These are phyloP conservation scores for Tuber magnatum DNA, from an alignment of 495 filamentous ascomycete genomes.

Conservation along the genomic window DNA sequence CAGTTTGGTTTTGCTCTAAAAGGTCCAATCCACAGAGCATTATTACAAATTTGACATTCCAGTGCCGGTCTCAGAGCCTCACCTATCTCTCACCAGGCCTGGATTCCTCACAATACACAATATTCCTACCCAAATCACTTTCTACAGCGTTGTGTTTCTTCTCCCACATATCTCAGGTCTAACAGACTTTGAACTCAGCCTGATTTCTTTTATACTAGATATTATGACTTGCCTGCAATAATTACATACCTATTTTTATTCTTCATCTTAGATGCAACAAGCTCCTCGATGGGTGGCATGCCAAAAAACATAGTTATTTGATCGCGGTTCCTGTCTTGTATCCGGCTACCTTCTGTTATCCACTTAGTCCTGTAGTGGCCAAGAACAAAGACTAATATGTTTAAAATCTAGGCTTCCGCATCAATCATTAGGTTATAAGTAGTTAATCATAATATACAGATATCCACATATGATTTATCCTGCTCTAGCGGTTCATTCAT, in stretches of 20 bases:
- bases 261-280: slow-evolving; percentile 13
- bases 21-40: too few relatives aligned
- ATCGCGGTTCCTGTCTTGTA: slow-evolving; percentile 15
- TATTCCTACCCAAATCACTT: too few relatives aligned
- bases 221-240: slow-evolving; percentile 20
- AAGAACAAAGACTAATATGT: slow-evolving; percentile 24
- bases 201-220: not conserved
- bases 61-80: too few relatives aligned
- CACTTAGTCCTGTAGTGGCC: too few relatives aligned
- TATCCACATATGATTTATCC: slow-evolving; percentile 28
- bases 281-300: not conserved
- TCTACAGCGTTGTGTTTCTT: too few relatives aligned
- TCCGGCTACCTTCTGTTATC: not conserved
- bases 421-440: slow-evolving; percentile 8
- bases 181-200: too few relatives aligned
- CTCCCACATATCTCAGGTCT: too few relatives aligned
- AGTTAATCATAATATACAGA: not conserved
- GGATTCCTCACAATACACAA: too few relatives aligned
- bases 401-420: slow-evolving; percentile 19
- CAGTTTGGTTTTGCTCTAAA: too few relatives aligned
- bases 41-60: too few relatives aligned
- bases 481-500: slow-evolving; percentile 32
- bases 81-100: too few relatives aligned
- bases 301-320: too few relatives aligned
- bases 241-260: slow-evolving; percentile 14